phyloP scores from a whole-genome alignment of 2,329 filamentous ascomycete species.

The Trichoderma simmonsii region DNA sequence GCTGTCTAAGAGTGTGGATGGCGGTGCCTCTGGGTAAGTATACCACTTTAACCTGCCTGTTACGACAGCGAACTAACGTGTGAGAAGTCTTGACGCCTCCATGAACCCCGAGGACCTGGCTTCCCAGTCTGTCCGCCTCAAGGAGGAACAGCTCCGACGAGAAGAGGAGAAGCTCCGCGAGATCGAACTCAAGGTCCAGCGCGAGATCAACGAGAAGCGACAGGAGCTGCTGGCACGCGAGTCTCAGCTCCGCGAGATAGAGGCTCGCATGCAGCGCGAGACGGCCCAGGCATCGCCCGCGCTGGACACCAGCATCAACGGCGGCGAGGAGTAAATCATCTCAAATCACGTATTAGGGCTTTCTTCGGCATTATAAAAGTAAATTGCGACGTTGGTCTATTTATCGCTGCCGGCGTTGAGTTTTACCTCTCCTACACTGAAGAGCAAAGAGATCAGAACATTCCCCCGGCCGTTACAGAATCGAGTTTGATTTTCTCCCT shows the following conservation, averaged over 20 bases:
- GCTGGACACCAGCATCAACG: slow-evolving; percentile 55
- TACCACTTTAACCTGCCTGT: background rate
- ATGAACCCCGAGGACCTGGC: slow-evolving; percentile 98
- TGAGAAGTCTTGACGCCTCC: slow-evolving; percentile 61
- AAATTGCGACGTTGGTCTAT: slow-evolving; percentile 44
- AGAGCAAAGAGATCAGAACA: slow-evolving; percentile 43
- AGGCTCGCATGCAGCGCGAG: slow-evolving; percentile 93
- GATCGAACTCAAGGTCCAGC: slow-evolving; percentile 99
- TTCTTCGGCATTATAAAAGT: slow-evolving; percentile 32
- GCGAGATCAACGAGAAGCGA: slow-evolving; percentile 99
- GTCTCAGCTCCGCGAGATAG: slow-evolving; percentile 97
- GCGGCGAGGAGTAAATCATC: slow-evolving; percentile 47
- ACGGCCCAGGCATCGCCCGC: slow-evolving; percentile 46
- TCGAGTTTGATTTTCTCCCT: slow-evolving; percentile 35
- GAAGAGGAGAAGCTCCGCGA: slow-evolving; percentile 99
- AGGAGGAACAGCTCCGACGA: slow-evolving; percentile 98
- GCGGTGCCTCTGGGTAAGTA: slow-evolving; percentile 81
- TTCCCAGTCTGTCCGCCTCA: slow-evolving; percentile 94
- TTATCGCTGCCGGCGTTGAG: slow-evolving; percentile 50
- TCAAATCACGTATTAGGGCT: slow-evolving; percentile 30
- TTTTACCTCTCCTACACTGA: slow-evolving; percentile 41
- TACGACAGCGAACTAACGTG: slow-evolving; percentile 26
- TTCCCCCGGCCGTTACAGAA: slow-evolving; percentile 39
- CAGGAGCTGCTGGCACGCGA: slow-evolving; percentile 96
- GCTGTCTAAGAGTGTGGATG: slow-evolving; percentile 98